Base-by-base conservation (phyloP, 1,284 basidiomycete genomes). In the Trametes polyzona region DNA sequence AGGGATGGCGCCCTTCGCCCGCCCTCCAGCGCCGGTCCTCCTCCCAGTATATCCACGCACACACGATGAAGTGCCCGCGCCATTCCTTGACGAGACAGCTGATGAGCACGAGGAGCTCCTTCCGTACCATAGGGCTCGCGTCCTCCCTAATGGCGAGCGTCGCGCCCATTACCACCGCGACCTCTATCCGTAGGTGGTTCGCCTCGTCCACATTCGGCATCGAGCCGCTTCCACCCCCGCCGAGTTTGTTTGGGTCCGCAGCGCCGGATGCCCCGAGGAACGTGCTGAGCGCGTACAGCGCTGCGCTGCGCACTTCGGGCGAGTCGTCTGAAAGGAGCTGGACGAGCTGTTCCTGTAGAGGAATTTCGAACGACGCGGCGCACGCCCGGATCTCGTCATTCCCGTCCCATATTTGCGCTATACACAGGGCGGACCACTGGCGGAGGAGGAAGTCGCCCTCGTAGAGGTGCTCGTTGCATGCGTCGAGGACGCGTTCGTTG, bases 31-130 rank as follows among this genome's bases (percentile, higher is more conserved):
- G 78, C 60, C 86, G 76, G 63, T 92, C 87, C 71, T 95, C 92
- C 70, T 96, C 92, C 87, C 93, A 94, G 75, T 96, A 95, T 24
- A 94, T 76, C 94, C 96, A 98, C 0, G 96, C 95, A 53, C 96
- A 96, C 30, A 96, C 87, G 44, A 96, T 92, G 66, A 98, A 95
- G 78, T 95, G 95, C 10, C 96, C 96, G 58, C 94, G 80, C 92
- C 96, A 98, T 73, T 98, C 95, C 70, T 94, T 92, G 14, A 96
- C 95, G 21, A 99, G 79, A 65, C 94, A 94, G 65, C 93, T 96
- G 49, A 98, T 88, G 37, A 98, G 82, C 33, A 98, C 86, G 33
- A 98, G 81, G 11, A 98, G 78, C 72, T 99, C 97, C 74, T 98
- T 98, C 60, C 97, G 81, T 7, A 96, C 96, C 85, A 98, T 92